Base-by-base conservation (phyloP, 2,329 filamentous ascomycete genomes). In the Trichoderma aggressivum region DNA sequence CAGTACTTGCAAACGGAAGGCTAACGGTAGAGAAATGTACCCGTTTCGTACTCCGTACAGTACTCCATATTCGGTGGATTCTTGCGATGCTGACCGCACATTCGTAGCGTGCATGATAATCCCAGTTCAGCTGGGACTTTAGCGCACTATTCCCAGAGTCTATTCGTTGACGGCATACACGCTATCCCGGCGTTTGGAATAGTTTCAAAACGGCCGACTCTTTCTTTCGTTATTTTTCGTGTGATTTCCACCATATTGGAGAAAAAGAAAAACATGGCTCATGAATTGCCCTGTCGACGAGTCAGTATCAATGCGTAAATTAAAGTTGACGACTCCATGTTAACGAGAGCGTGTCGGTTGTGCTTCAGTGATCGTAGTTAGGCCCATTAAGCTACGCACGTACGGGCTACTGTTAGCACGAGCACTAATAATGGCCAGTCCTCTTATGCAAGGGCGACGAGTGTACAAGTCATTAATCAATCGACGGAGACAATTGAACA, bases 71-170 rank as follows among this genome's bases (percentile, higher is more conserved):
- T 18, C 16, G 55, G 65, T 69, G 56, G 70, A 50, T 62, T 61
- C 64, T 36, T 61, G 32, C 60, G 14, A 6, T 63, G 70, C 61
- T 72, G 71, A 72, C 71, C 71, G 71, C 71, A 72, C 71, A 70
- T 72, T 70, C 53, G 55, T 32, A 60, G 30, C 32, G 70, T 47
- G 61, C 68, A 70, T 62, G 63, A 71, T 24, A 63, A 68, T 24
- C 70, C 70, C 55, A 53, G 63, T 43, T 64, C 64, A 70, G 70
- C 65, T 72, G 43, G 55, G 55, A 60, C 39, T 60, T 64, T 72
- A 72, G 70, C 65, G 70, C 26, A 64, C 58, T 70, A 70, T 24
- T 10, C 47, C 32, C 64, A 59, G 65, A 39, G 67, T 64, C 28
- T 43, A 59, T 34, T 64, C 63, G 64, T 65, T 21, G 39, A 67